phyloP scores from a whole-genome alignment of 108 stramenopile species.

The Cylindrotheca closterium region DNA sequence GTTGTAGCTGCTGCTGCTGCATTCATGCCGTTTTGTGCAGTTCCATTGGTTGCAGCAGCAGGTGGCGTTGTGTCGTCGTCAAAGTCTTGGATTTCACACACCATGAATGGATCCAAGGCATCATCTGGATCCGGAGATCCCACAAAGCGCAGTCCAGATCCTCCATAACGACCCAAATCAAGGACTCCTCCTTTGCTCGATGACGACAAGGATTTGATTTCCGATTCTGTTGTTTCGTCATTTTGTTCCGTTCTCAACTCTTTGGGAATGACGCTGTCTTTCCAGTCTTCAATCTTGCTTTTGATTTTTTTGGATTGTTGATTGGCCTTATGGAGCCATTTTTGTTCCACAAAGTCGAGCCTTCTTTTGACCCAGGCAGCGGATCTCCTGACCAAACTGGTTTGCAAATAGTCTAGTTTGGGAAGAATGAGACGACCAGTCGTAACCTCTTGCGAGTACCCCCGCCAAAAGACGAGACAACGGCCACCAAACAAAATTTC shows the following conservation, averaged over 20 bases:
- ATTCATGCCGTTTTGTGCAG: neutral
- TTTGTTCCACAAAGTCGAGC: constrained; percentile 36
- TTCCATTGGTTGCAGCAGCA: constrained; percentile 1
- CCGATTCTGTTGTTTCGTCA: neutral
- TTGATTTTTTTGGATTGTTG: constrained; percentile 1
- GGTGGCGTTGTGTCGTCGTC: neutral
- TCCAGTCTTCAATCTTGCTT: constrained; percentile 2
- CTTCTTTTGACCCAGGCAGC: constrained; percentile 44
- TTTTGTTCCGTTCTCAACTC: neutral
- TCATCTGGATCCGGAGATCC: constrained; percentile 42
- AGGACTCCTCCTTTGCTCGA: constrained; percentile 10
- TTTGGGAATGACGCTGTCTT: constrained; percentile 5
- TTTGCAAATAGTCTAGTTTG: constrained; percentile 86
- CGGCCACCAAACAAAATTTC: constrained; percentile 64
- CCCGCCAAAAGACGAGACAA: constrained; percentile 73
- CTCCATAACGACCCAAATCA: constrained; percentile 58
- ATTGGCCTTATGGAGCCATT: neutral
- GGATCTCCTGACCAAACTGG: constrained; percentile 69
- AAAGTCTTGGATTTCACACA: constrained; percentile 41
- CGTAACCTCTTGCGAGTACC: constrained; percentile 73
- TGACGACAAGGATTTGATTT: neutral
- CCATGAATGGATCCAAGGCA: constrained; percentile 55
- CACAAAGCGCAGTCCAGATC: constrained; percentile 48
- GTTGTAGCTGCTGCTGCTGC: constrained; percentile 9
- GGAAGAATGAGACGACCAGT: constrained; percentile 62